Evolutionary conservation across 768 basidiomycete genomes (phyloP).

Genomic region (Boletus fagicola): DNA sequence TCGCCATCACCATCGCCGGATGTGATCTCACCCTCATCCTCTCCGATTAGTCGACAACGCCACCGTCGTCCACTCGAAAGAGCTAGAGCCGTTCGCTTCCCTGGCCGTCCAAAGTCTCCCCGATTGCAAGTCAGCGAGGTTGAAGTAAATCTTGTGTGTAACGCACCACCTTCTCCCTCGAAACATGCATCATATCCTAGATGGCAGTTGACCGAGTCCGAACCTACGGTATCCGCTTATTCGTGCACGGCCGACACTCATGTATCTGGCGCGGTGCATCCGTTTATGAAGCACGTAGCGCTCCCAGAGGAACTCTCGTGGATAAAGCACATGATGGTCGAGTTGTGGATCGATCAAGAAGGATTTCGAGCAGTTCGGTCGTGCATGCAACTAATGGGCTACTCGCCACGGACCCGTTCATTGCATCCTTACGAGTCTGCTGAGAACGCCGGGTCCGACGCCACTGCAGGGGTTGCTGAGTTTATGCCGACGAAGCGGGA

Average conservation of each 20-base stretch:
- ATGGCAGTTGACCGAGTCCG: conserved; percentile 16
- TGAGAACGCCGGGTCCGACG: conserved; percentile 29
- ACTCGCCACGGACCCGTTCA: conserved; percentile 37
- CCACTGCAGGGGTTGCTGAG: conserved; percentile 51
- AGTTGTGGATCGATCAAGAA: conserved; percentile 81
- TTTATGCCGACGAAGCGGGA: conserved; percentile 63
- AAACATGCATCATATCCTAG: conserved; percentile 2
- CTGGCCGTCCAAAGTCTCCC: conserved; percentile 27
- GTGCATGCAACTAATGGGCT: conserved; percentile 56
- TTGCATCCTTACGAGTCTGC: conserved; percentile 25
- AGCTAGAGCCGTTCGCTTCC: conserved; percentile 32
- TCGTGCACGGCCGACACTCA: conserved; percentile 7
- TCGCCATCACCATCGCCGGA: conserved; percentile 30
- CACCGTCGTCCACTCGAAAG: conserved; percentile 34
- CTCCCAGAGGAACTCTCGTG: conserved; percentile 46
- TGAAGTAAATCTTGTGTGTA: conserved; percentile 9
- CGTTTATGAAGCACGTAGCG: conserved; percentile 12
- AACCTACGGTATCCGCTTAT: conserved; percentile 4
- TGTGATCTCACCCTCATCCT: conserved; percentile 20
- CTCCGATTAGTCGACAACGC: conserved; percentile 21
- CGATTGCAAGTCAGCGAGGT: conserved; percentile 17
- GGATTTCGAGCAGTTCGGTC: conserved; percentile 67
- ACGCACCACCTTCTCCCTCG: conserved; percentile 4
- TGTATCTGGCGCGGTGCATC: conserved; percentile 4
- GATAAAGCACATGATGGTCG: conserved; percentile 53